Base-by-base conservation (phyloP, 345 rosid genomes). In the Bretschneidera sinensis region DNA sequence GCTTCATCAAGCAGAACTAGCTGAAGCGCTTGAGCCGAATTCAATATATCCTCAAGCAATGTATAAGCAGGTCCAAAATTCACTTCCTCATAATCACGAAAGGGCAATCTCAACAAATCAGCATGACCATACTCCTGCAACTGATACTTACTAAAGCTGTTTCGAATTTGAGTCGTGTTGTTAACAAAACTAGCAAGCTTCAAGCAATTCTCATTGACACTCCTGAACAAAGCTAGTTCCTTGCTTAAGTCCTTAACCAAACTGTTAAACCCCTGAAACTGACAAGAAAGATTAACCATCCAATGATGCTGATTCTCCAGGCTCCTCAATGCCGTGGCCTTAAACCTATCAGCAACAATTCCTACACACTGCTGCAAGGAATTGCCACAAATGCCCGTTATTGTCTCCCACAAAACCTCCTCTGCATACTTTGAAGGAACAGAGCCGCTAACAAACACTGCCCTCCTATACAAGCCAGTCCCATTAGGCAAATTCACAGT, bases 241-340 rank as follows among this genome's bases (percentile, higher is more conserved):
- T 79, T 86, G 45, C 64, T 54, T 28, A 91, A 88, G 60, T 88
- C 96, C 76, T 86, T 88, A 61, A 95, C 82, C 77, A 95, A 75
- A 66, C 77, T 78, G 65, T 65, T 83, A 57, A 95, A 79, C 14
- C 88, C 99, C 71, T 88, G 95, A 61, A 86, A 71, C 78, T 88
- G 96, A 66, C 99, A 95, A 57, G 91, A 79, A 45, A 95, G 77
- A 73, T 95, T 95, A 68, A 95, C 87, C 97, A 95, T 91, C 99
- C 99, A 91, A 39, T 85, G 94, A 55, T 95, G 78, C 78, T 80
- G 96, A 66, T 77, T 77, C 85, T 95, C 99, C 48, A 95, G 81
- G 66, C 74, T 85, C 79, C 73, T 81, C 78, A 95, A 66, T 24
- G 99, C 99, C 79, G 85, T 91, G 48, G 71, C 59, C 76, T 82